phyloP scores from a whole-genome alignment of 768 basidiomycete species.

The Tylopilus sp. region DNA sequence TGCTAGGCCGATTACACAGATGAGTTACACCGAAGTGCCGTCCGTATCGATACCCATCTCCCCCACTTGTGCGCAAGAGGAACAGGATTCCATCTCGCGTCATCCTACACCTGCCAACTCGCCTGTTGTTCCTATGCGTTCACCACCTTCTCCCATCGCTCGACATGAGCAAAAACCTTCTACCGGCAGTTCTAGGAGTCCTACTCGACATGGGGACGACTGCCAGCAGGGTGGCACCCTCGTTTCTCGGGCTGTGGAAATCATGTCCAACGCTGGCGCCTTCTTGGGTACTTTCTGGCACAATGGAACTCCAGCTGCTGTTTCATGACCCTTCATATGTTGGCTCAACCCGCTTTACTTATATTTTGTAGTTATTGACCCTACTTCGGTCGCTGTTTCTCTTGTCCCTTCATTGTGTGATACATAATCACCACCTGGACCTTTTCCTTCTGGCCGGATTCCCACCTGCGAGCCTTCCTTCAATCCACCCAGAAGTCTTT shows the following conservation, averaged over 20 bases:
- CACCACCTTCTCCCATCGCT: constrained; percentile 14
- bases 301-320: constrained; percentile 18
- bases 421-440: constrained; percentile 30
- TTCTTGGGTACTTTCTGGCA: constrained; percentile 66
- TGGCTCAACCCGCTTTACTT: constrained; percentile 19
- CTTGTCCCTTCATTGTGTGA: constrained; percentile 7
- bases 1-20: constrained; percentile 27
- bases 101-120: constrained; percentile 65
- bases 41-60: constrained; percentile 22
- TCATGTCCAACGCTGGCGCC: constrained; percentile 77
- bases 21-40: constrained; percentile 21
- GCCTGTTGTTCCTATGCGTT: constrained; percentile 39
- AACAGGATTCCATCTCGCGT: constrained; percentile 35
- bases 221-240: constrained; percentile 41
- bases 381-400: constrained; percentile 17
- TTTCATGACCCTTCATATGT: constrained; percentile 17
- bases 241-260: constrained; percentile 66
- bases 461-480: constrained; percentile 2
- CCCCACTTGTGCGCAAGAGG: constrained; percentile 26
- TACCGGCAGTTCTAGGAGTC: constrained; percentile 22
- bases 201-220: constrained; percentile 23
- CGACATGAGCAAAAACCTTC: constrained; percentile 19
- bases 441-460: constrained; percentile 14
- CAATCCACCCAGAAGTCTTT: constrained; percentile 3
- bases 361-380: constrained; percentile 31